These are phyloP conservation scores for Alternaria sp. DNA, from an alignment of 2,329 filamentous ascomycete species.

Conservation along the genomic window DNA sequence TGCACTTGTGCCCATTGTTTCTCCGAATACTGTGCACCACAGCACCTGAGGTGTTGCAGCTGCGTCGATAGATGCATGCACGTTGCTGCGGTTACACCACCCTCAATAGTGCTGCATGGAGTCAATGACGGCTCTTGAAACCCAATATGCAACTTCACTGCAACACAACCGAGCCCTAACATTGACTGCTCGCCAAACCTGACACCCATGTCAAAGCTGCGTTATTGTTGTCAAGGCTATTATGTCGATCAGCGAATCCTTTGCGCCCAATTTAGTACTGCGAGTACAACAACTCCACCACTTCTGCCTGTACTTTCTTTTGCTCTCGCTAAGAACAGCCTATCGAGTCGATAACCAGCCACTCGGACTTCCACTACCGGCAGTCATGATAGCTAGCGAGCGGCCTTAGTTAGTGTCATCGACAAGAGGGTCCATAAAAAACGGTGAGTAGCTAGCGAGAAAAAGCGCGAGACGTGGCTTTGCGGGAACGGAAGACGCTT, in stretches of 20 bases:
- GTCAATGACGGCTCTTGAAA: not conserved
- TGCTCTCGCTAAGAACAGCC: not conserved
- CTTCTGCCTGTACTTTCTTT: not conserved
- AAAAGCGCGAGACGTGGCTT: slow-evolving; percentile 1
- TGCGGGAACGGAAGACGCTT: slow-evolving; percentile 1
- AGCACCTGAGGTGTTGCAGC: not conserved
- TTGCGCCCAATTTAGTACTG: not conserved
- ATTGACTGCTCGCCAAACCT: slow-evolving; percentile 1
- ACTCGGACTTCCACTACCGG: not conserved
- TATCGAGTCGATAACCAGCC: not conserved
- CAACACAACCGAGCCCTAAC: not conserved
- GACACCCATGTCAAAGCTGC: not conserved
- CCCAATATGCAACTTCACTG: not conserved
- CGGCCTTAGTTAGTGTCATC: slow-evolving; percentile 1
- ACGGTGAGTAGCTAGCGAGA: not conserved
- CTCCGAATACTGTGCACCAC: not conserved
- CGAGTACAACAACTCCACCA: not conserved
- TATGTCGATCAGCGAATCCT: not conserved
- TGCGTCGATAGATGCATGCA: slow-evolving; percentile 1
- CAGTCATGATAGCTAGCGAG: not conserved
- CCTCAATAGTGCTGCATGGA: not conserved
- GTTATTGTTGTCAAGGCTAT: not conserved
- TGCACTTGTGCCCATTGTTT: slow-evolving; percentile 7
- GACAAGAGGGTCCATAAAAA: slow-evolving; percentile 5
- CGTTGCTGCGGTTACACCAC: not conserved